These are phyloP conservation scores for Parafenestella ontariensis DNA, from an alignment of 2,329 filamentous ascomycete species.

Conservation along the genomic window DNA sequence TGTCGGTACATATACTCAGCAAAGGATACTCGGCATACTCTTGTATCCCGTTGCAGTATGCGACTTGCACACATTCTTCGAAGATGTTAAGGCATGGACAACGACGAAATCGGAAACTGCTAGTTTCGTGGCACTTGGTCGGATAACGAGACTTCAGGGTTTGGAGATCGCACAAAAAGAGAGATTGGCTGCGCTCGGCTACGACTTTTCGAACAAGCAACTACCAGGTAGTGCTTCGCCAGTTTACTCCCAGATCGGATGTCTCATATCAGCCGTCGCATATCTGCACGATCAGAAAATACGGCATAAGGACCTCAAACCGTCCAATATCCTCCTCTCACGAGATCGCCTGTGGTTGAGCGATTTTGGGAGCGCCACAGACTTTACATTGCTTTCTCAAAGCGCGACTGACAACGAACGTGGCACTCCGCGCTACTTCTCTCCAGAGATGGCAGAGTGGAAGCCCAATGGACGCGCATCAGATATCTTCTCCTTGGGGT, in stretches of 20 bases:
- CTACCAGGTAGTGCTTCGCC: not conserved
- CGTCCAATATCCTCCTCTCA: constrained; percentile 23
- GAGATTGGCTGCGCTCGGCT: constrained; percentile 7
- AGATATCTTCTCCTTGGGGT: constrained; percentile 76
- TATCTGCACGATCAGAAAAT: constrained; percentile 28
- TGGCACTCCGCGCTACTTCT: constrained; percentile 29
- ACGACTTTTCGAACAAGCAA: not conserved
- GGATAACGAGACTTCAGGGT: not conserved
- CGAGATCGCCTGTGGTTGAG: constrained; percentile 22
- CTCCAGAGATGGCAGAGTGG: constrained; percentile 24
- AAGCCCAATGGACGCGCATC: constrained; percentile 45
- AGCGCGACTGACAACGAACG: constrained; percentile 32
- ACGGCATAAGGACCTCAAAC: constrained; percentile 35
- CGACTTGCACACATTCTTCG: constrained; percentile 27
- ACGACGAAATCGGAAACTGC: not conserved
- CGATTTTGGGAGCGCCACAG: constrained; percentile 31
- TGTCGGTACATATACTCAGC: constrained; percentile 30
- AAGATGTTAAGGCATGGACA: constrained; percentile 22
- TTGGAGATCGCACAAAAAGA: constrained; percentile 2
- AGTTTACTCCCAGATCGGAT: constrained; percentile 22
- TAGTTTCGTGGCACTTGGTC: too few species aligned
- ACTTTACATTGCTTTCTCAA: constrained; percentile 27
- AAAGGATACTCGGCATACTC: constrained; percentile 21
- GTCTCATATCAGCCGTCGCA: constrained; percentile 21
- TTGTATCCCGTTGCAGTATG: constrained; percentile 28